Conservation (phyloP, 148 eudicot genomes). For the Chenopodium album region DNA sequence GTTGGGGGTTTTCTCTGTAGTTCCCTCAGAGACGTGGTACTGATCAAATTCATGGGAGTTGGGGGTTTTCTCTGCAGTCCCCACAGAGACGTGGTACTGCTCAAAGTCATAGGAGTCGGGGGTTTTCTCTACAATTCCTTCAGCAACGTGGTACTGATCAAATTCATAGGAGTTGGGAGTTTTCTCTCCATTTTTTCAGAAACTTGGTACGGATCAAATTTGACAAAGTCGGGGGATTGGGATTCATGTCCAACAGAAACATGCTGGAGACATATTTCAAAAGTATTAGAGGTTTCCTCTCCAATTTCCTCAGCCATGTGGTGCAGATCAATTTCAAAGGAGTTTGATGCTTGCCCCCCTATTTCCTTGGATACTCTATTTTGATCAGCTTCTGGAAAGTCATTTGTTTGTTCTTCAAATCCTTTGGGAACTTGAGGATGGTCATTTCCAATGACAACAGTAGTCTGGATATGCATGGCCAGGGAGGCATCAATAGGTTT, state of each 20-base stretch:
- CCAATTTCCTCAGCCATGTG: slow-evolving; percentile 15
- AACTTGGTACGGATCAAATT: slow-evolving; percentile 30
- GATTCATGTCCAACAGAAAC: slow-evolving; percentile 24
- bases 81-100: slow-evolving; percentile 29
- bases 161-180: slow-evolving; percentile 21
- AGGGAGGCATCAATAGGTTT: slow-evolving; percentile 35
- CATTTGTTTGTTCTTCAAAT: slow-evolving; percentile 14
- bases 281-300: slow-evolving; percentile 25
- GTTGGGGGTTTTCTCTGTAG: slow-evolving; percentile 27
- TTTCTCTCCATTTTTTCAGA: slow-evolving; percentile 28
- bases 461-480: slow-evolving; percentile 17
- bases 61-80: slow-evolving; percentile 28
- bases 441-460: slow-evolving; percentile 15
- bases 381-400: slow-evolving; percentile 24
- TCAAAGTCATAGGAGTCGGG: slow-evolving; percentile 27
- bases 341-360: slow-evolving; percentile 29
- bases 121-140: slow-evolving; percentile 7
- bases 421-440: slow-evolving; percentile 5
- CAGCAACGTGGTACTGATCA: slow-evolving; percentile 17
- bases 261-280: slow-evolving; percentile 19
- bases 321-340: slow-evolving; percentile 17
- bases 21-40: slow-evolving; percentile 27
- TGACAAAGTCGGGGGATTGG: slow-evolving; percentile 26
- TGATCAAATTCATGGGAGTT: slow-evolving; percentile 25
- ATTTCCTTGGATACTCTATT: slow-evolving; percentile 25